These are phyloP conservation scores for Hypericum perforatum DNA, from an alignment of 345 rosid species.

Conservation along the genomic window DNA sequence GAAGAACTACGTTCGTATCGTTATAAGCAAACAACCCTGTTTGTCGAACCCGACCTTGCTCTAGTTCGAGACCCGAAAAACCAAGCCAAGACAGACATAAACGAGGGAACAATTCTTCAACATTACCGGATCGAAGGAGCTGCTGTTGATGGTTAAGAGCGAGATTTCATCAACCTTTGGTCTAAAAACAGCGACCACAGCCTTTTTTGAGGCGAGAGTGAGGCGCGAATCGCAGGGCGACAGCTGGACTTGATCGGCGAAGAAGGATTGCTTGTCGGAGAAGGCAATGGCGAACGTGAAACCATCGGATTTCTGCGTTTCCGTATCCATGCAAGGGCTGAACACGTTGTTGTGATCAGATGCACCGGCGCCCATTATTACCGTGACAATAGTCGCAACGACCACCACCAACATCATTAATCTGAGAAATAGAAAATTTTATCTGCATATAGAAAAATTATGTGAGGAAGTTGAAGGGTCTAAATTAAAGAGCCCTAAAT, in stretches of 20 bases:
- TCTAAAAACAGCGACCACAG: conserved; percentile 64
- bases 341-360: conserved; percentile 44
- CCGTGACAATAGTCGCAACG: conserved; percentile 8
- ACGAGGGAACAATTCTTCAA: too few species aligned
- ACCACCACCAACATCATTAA: not conserved
- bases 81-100: too few species aligned
- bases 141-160: conserved; percentile 55
- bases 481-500: too few species aligned
- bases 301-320: conserved; percentile 57
- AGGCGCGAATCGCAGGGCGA: conserved; percentile 91
- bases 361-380: conserved; percentile 26
- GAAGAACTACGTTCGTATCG: not conserved
- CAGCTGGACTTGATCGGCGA: conserved; percentile 48
- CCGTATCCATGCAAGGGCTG: conserved; percentile 61
- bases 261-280: conserved; percentile 56
- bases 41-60: too few species aligned
- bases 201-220: conserved; percentile 31
- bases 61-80: too few species aligned
- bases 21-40: too few species aligned
- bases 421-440: conserved; percentile 8
- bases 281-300: conserved; percentile 68
- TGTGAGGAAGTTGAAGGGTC: conserved; percentile 6
- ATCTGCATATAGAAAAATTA: conserved; percentile 7
- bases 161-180: conserved; percentile 78
- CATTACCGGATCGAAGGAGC: conserved; percentile 44